Evolutionary conservation across 2,329 filamentous ascomycete genomes (phyloP).

Genomic region (Diaporthe longicolla): DNA sequence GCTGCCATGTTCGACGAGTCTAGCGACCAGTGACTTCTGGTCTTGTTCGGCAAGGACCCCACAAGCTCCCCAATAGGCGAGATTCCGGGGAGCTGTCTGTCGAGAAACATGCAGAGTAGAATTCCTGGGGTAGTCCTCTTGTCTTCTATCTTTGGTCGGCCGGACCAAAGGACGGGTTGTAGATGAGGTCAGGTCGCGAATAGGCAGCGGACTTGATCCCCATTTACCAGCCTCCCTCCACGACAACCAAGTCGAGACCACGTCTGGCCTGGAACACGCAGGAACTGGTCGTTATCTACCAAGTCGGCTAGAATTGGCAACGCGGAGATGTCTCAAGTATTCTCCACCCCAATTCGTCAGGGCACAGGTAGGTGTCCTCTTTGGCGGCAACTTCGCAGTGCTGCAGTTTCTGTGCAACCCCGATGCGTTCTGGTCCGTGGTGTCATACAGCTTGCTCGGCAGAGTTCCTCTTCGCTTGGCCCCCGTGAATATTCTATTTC

Average conservation of each 20-base stretch:
- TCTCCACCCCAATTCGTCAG: constrained; percentile 34
- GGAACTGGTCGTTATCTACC: constrained; percentile 37
- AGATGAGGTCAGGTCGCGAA: constrained; percentile 15
- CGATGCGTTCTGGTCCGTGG: constrained; percentile 35
- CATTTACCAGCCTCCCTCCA: constrained; percentile 38
- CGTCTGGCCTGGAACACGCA: constrained; percentile 34
- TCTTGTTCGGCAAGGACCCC: constrained; percentile 54
- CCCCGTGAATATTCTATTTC: constrained; percentile 17
- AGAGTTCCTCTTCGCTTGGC: constrained; percentile 23
- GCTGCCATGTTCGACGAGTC: constrained; percentile 66
- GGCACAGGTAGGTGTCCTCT: constrained; percentile 30
- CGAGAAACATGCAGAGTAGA: constrained; percentile 57
- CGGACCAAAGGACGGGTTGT: constrained; percentile 13
- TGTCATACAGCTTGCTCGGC: constrained; percentile 31
- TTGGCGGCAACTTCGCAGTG: constrained; percentile 40
- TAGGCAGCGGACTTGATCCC: constrained; percentile 16
- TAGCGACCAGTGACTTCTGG: constrained; percentile 51
- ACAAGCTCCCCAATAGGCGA: constrained; percentile 56
- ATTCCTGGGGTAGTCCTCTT: constrained; percentile 37
- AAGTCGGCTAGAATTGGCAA: constrained; percentile 68
- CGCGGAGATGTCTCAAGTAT: constrained; percentile 60
- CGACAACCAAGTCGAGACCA: constrained; percentile 33
- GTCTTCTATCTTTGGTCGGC: constrained; percentile 23
- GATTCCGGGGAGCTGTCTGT: constrained; percentile 54
- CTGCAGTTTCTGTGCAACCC: constrained; percentile 42